Conservation (phyloP, 768 basidiomycete genomes). For the Trametes coccinea region DNA sequence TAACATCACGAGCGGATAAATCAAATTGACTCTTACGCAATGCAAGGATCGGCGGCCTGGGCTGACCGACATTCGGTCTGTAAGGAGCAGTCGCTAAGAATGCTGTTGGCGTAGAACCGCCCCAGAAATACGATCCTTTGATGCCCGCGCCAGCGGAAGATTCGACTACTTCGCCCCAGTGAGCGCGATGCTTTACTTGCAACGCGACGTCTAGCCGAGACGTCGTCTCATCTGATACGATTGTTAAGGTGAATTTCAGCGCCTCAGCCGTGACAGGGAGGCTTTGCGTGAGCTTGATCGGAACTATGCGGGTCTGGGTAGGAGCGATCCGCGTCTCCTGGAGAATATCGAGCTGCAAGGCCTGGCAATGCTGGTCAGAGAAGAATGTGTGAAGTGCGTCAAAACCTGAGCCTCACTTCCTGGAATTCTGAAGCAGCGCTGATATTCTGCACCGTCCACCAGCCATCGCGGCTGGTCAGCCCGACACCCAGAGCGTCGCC, state of each 20-base stretch:
- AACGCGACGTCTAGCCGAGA: conserved; percentile 40
- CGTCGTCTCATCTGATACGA: conserved; percentile 24
- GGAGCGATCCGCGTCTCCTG: conserved; percentile 49
- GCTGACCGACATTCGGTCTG: conserved; percentile 29
- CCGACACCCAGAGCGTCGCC: conserved; percentile 71
- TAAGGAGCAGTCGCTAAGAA: conserved; percentile 63
- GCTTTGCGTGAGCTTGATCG: conserved; percentile 49
- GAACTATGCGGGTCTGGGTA: conserved; percentile 61
- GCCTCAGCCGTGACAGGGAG: conserved; percentile 37
- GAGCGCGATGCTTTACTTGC: conserved; percentile 45
- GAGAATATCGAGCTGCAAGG: conserved; percentile 22
- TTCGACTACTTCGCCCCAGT: conserved; percentile 40
- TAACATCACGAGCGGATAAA: not conserved
- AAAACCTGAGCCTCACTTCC: conserved; percentile 18
- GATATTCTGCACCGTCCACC: conserved; percentile 52
- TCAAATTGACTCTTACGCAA: conserved; percentile 52
- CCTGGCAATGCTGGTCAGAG: not conserved
- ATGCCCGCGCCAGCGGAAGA: conserved; percentile 35
- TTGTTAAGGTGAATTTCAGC: conserved; percentile 42
- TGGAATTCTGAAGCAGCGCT: conserved; percentile 20
- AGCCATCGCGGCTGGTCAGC: conserved; percentile 50
- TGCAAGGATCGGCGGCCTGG: conserved; percentile 57
- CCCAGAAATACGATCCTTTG: conserved; percentile 60
- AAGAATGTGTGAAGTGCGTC: not conserved
- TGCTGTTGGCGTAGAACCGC: conserved; percentile 51